Evolutionary conservation across 2,329 filamentous ascomycete species (phyloP).

Genomic region (Lizonia empirigonia): DNA sequence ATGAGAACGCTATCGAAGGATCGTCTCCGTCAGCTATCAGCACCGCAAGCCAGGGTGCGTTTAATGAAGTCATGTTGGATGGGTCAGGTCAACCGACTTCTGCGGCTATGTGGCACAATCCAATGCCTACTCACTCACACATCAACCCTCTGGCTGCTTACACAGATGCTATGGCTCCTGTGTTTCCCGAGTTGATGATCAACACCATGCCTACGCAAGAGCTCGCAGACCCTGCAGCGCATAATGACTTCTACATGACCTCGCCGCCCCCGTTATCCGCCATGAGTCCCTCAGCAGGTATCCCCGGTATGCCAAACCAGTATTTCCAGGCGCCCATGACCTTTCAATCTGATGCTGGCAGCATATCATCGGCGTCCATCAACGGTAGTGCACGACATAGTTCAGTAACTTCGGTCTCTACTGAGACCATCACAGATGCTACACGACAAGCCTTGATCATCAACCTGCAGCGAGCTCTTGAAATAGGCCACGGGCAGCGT

Average conservation of each 20-base stretch:
- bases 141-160: conserved; percentile 71
- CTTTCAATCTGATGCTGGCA: conserved; percentile 70
- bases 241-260: conserved; percentile 75
- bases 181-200: conserved; percentile 74
- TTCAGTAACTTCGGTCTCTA: conserved; percentile 65
- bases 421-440: conserved; percentile 69
- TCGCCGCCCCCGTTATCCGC: conserved; percentile 77
- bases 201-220: conserved; percentile 77
- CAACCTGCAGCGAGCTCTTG: conserved; percentile 65
- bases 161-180: conserved; percentile 72
- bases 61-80: conserved; percentile 91
- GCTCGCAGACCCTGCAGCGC: conserved; percentile 70
- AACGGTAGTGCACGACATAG: conserved; percentile 68
- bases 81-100: conserved; percentile 57
- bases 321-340: conserved; percentile 70
- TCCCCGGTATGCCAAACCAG: conserved; percentile 66
- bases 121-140: conserved; percentile 69
- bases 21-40: conserved; percentile 97
- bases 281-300: conserved; percentile 69
- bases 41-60: conserved; percentile 87
- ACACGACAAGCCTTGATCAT: conserved; percentile 67
- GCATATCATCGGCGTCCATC: conserved; percentile 69
- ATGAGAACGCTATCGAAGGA: conserved; percentile 84
- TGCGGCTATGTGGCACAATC: conserved; percentile 47
- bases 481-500: conserved; percentile 58